A percentile compares a stretch with the other conserved stretches of the same genome.
These are phyloP conservation scores for Mortierella sp. DNA, from an alignment of 371 early-diverging fungal species.

Conservation along the genomic window DNA sequence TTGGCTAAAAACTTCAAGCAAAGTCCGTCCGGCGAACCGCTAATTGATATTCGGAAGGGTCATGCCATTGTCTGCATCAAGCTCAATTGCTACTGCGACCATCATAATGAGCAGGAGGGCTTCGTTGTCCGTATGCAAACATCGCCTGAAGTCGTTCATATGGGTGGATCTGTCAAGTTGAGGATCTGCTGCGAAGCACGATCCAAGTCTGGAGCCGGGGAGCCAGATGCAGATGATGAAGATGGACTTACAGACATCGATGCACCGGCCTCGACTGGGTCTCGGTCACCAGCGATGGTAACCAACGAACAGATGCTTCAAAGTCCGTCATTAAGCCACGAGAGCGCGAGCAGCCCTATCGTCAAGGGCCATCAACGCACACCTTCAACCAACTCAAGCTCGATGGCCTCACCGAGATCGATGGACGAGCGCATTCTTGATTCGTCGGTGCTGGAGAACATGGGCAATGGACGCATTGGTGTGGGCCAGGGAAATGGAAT, in stretches of 20 bases:
- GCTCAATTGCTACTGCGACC: conserved; percentile 53
- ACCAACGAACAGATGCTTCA: conserved; percentile 31
- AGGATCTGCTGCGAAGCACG: conserved; percentile 54
- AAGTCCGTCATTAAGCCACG: conserved; percentile 50
- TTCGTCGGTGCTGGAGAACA: conserved; percentile 21
- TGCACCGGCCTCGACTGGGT: conserved; percentile 50
- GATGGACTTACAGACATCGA: conserved; percentile 54
- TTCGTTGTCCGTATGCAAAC: conserved; percentile 52
- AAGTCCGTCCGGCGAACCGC: conserved; percentile 42
- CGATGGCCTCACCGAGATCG: conserved; percentile 43
- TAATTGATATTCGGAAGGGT: conserved; percentile 51
- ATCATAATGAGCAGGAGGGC: conserved; percentile 51
- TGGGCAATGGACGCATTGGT: background rate
- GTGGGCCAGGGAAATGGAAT: background rate
- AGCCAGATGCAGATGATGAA: conserved; percentile 46
- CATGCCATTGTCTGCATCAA: conserved; percentile 55
- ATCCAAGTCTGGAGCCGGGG: conserved; percentile 35
- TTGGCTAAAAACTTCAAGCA: conserved; percentile 51
- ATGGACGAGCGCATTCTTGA: conserved; percentile 38
- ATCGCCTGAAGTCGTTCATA: conserved; percentile 25
- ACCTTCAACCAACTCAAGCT: conserved; percentile 37
- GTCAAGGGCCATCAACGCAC: conserved; percentile 23
- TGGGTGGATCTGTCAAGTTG: conserved; percentile 50
- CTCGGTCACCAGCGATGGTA: conserved; percentile 27
- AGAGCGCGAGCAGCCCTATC: conserved; percentile 39